These are phyloP conservation scores for Epichloe aotearoae DNA, from an alignment of 2,329 filamentous ascomycete species.

Conservation along the genomic window DNA sequence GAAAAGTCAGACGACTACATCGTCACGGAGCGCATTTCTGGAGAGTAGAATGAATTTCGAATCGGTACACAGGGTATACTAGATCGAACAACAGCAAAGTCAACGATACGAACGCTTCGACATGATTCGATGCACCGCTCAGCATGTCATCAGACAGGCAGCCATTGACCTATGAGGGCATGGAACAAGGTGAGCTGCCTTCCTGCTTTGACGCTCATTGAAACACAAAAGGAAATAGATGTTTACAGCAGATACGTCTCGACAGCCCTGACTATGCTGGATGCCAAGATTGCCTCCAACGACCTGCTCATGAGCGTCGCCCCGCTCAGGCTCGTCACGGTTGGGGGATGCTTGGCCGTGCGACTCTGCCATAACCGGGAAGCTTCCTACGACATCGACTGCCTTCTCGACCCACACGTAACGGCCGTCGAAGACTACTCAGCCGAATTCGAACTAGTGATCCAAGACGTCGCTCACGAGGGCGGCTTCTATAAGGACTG, in stretches of 20 bases:
- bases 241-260: neutral
- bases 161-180: neutral
- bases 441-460: constrained; percentile 7
- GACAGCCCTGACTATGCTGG: constrained; percentile 11
- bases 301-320: constrained; percentile 15
- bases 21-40: neutral
- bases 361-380: constrained; percentile 11
- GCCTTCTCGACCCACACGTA: constrained; percentile 14
- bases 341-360: constrained; percentile 14
- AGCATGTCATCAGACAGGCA: neutral
- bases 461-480: constrained; percentile 7
- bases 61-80: neutral
- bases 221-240: neutral
- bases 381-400: constrained; percentile 13
- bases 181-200: neutral
- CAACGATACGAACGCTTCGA: neutral
- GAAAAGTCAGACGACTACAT: too few species aligned
- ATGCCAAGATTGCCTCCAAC: constrained; percentile 11
- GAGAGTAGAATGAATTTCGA: neutral
- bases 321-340: constrained; percentile 14
- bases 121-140: neutral
- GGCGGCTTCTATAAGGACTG: constrained; percentile 8
- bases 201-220: neutral
- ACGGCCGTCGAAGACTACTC: constrained; percentile 11
- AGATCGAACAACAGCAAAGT: neutral